Evolutionary conservation across 1,284 basidiomycete species (phyloP), one percentile per base, ranked within the genome.

Genomic region (Marasmius oreades): DNA sequence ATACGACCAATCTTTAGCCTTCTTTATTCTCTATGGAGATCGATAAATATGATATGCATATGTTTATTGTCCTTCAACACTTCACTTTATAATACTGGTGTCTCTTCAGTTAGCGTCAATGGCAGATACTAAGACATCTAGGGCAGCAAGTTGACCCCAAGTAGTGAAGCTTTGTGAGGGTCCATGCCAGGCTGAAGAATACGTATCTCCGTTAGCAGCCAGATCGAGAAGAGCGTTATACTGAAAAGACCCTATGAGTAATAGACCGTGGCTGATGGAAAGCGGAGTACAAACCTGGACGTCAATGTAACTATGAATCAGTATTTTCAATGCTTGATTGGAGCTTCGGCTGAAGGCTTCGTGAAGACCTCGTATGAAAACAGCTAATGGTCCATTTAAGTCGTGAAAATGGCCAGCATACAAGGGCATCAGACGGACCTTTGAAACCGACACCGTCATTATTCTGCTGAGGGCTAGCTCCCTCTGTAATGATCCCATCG

Each of bases 371-470:
- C 77, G 75, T 53, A 81, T 73, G 60, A 77, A 72, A 37, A 80
- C 64, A 39, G 77, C 77, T 80, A 53, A 16, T 18, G 23, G 36
- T 44, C 20, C 37, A n/a, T 42, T n/a, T 26, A 31, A 24, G 52
- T 45, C 16, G 18, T 6, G 50, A 28, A 6, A 22, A 11, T 45
- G 42, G 37, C 26, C 12, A 20, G 16, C 18, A 16, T 3, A 31
- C 26, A 11, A 12, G 28, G 20, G 47, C 39, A 24, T 22, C 10
- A 12, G 24, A 59, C 62, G 11, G 34, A 77, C 79, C 73, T 69
- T 81, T 81, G 67, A 81, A 81, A 1, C 77, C 77, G 33, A 77
- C 74, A 14, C 67, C 71, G 57, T 81, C 78, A 56, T 77, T 75
- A 58, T 79, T 72, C 12, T 61, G 59, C 11, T 59, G 64, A 10